These are phyloP conservation scores for Euphorbia celastroides DNA, from an alignment of 441 rosid genomes.

Conservation along the genomic window DNA sequence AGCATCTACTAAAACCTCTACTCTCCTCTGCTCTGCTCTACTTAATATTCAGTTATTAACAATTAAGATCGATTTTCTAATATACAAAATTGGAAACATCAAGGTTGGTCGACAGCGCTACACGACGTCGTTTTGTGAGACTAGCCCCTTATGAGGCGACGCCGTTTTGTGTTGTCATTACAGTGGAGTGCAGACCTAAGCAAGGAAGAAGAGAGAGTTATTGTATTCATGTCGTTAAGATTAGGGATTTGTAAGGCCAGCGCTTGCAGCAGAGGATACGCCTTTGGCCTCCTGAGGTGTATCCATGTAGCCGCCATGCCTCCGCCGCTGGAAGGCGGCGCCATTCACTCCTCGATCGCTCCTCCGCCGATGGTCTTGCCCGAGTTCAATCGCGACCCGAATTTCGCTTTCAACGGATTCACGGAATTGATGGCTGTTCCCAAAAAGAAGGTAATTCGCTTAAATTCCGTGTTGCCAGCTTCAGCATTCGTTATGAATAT, in stretches of 20 bases:
- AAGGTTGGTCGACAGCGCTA: not conserved
- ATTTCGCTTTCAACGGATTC: slow-evolving; percentile 38
- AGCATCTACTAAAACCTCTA: not conserved
- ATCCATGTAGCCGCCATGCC: slow-evolving; percentile 39
- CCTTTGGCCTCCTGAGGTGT: slow-evolving; percentile 28
- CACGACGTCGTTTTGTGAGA: not conserved
- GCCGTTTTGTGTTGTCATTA: not conserved
- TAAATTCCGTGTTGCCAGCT: not conserved
- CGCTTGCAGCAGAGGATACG: slow-evolving; percentile 17
- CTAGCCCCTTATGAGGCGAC: too few relatives aligned
- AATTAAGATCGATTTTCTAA: not conserved
- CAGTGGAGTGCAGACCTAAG: not conserved
- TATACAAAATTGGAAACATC: too few relatives aligned
- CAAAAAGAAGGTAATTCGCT: slow-evolving; percentile 51
- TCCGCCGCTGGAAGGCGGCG: slow-evolving; percentile 29
- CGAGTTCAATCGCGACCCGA: slow-evolving; percentile 31
- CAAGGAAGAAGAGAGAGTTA: not conserved
- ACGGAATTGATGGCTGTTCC: slow-evolving; percentile 94
- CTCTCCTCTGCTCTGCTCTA: not conserved
- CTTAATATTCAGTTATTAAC: not conserved
- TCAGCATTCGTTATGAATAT: too few relatives aligned
- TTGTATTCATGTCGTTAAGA: not conserved
- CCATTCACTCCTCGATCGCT: slow-evolving; percentile 23
- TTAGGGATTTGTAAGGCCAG: slow-evolving; percentile 20
- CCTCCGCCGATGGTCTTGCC: slow-evolving; percentile 38